Evolutionary conservation across 2,329 filamentous ascomycete genomes (phyloP), one percentile per base, ranked within the genome.

Genomic region (Bretziella fagacearum): DNA sequence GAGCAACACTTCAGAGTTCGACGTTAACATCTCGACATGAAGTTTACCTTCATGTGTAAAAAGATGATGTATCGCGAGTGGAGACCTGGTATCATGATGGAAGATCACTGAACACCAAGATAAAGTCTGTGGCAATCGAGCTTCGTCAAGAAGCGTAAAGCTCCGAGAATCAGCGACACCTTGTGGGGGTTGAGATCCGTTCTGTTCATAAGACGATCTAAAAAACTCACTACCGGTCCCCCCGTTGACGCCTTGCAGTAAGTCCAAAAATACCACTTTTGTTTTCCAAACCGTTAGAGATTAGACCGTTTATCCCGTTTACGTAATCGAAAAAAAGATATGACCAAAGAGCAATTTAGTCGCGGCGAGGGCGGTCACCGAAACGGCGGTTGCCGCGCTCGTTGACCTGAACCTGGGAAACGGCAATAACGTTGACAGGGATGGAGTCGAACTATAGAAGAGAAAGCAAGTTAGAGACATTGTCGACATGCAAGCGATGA

Each of bases 61-160:
- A 20, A 18, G 40, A 6, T 30, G n/a, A 22, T 3, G 40, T 10
- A 41, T 44, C 22, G 40, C 22, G 15, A 30, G 45, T 40, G 17
- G 13, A 18, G 29, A 32, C 33, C 15, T 17, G 26, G 37, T 40
- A 46, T 36, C 32, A 50, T 46, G 20, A 42, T 44, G 6, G 25
- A 22, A 4, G 5, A 22, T 29, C 40, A 43, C 26, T 30, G 40
- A n/a, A 43, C 17, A 20, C 13, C 11, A 27, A 17, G 8, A 15
- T 62, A 63, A 66, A 71, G n/a, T n/a, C n/a, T n/a, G n/a, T 93
- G 85, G 85, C 85, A 77, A 86, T 93, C 85, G 84, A 93, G 84
- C 84, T 62, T 91, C 77, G 74, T 84, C 79, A 68, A 70, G 68
- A 59, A 29, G 63, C 63, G 58, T 59, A 48, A 54, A 25, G 56